phyloP scores from a whole-genome alignment of 2,329 filamentous ascomycete species.

The Purpureocillium takamizusanense region DNA sequence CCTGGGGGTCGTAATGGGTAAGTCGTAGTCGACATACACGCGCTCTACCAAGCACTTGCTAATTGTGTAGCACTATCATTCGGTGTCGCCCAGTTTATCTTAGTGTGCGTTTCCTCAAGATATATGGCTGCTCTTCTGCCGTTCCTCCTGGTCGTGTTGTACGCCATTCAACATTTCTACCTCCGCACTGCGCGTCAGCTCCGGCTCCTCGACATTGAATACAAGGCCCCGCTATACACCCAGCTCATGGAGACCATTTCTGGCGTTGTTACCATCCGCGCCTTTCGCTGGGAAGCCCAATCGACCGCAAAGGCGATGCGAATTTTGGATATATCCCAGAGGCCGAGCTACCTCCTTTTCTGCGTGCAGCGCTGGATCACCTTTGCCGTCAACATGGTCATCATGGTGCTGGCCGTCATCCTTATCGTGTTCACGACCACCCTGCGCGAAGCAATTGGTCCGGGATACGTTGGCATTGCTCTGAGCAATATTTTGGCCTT shows the following conservation, averaged over 20 bases:
- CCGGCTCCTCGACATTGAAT: slow-evolving; percentile 48
- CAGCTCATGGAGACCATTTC: slow-evolving; percentile 46
- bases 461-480: slow-evolving; percentile 21
- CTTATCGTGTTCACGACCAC: slow-evolving; percentile 37
- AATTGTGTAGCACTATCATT: background rate
- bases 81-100: slow-evolving; percentile 1
- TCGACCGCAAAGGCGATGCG: slow-evolving; percentile 12
- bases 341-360: slow-evolving; percentile 35
- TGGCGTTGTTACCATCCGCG: slow-evolving; percentile 44
- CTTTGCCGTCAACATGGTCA: slow-evolving; percentile 38
- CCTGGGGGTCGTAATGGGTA: slow-evolving; percentile 9
- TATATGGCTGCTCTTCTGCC: slow-evolving; percentile 41
- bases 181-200: slow-evolving; percentile 50
- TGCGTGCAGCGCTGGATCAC: slow-evolving; percentile 50
- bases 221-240: slow-evolving; percentile 44
- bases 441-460: slow-evolving; percentile 16
- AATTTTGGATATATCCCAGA: slow-evolving; percentile 42
- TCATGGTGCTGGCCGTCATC: slow-evolving; percentile 36
- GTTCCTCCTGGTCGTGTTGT: slow-evolving; percentile 32
- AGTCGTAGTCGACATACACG: background rate
- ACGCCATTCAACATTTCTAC: slow-evolving; percentile 44
- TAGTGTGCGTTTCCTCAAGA: slow-evolving; percentile 23
- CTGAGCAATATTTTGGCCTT: slow-evolving; percentile 18
- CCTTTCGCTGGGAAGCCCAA: slow-evolving; percentile 39
- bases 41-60: background rate